Base-by-base conservation (phyloP, 805 yeast genomes). In the Candida sithepensis region DNA sequence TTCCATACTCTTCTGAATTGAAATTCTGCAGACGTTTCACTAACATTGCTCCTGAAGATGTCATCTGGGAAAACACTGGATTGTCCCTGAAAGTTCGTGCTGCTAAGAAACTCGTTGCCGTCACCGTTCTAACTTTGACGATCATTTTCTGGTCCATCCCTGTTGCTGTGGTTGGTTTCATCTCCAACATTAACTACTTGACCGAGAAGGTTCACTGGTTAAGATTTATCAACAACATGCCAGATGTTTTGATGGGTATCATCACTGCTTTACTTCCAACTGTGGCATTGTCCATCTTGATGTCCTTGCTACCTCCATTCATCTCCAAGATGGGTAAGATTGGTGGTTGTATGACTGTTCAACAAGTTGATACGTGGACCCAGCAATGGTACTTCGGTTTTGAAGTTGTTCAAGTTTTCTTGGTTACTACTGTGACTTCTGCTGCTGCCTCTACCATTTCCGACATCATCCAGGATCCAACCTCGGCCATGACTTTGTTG, bases 61-160 rank as follows among this genome's bases (percentile, higher is more conserved):
- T 92, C 41, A 71, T 86, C 56, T 92, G 98, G 98, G 75, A 74
- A 38, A 91, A 88, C 63, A 68, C 88, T 57, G 73, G 83, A 23
- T 67, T 83, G 58, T 70, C 79, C 10, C 75, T 80, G 64, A 68
- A 69, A 51, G 75, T 74, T 60, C 81, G 96, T 66, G 63, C 74
- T 39, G 52, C 77, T 20, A 84, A 82, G 70, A 75, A 73, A 48
- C 47, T 77, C 21, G 69, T 77, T 45, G 92, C 96, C 1, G 74
- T 72, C 46, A 72, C 87, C 14, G 70, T 89, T 43, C 73, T 86
- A 59, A 80, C 86, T 22, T 59, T 79, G 49, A 71, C 84, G 67
- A 81, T 92, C 51, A 79, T 92, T 42, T 89, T 90, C 69, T 92
- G 98, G 98, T 84, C 96, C 39, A 82, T 92, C 58, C 99, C 99